Base-by-base conservation (phyloP, 306 rosid genomes). In the Castanea sativa region DNA sequence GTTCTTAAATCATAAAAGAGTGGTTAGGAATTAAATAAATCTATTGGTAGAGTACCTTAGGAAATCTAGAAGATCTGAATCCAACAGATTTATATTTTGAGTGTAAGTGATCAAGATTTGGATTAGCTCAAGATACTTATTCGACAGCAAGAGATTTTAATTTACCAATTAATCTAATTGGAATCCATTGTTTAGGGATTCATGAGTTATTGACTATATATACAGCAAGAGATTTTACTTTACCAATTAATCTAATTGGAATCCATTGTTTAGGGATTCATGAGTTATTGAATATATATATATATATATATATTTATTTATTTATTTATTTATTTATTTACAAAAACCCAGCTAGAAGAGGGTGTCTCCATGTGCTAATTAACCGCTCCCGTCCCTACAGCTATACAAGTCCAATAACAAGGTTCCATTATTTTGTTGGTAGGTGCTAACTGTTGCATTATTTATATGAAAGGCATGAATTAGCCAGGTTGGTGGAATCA, bases 401-500 rank as follows among this genome's bases (percentile, higher is more conserved):
- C 11, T 13, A 73, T 78, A 70, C 84, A 81, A 81, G 43, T 76
- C 68, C 30, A 86, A 79, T 76, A 79, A 76, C 41, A 57, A 43
- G 69, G 76, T 82, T 64, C 75, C 58, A 80, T 70, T 70, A 35
- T 76, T 78, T 68, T 68, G 8, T 18, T 20, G 51, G 51, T 38
- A 35, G 38, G 51, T 32, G 27, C 32, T 56, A 81, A 49, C 18
- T 21, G 16, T 55, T 76, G 18, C 19, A 81, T 69, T 73, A 59
- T 60, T 58, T 69, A 73, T 57, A 69, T 43, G 63, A 78, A 74
- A 83, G 64, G 75, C 63, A 84, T 79, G 76, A 81, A 82, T 69
- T 71, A 85, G 85, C 68, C 85, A 84, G 89, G 86, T 84, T 81
- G 93, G 90, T 88, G 90, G 92, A 88, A 86, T 89, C 86, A 81